Base-by-base conservation (phyloP, 768 basidiomycete species). In the Tulasnella sp. region DNA sequence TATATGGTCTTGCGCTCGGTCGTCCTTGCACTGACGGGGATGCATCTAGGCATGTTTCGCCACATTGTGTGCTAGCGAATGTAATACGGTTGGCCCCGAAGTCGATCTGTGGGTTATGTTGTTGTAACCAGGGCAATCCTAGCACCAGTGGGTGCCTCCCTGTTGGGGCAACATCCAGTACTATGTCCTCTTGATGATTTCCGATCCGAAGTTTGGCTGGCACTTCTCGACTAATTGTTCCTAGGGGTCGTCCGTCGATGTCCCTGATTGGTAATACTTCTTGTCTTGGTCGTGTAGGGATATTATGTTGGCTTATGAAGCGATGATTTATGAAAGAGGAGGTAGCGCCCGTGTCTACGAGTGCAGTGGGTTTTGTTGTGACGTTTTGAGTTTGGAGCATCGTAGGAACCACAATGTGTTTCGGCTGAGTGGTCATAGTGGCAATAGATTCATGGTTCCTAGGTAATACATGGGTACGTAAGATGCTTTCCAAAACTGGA, bases 41-140 rank as follows among this genome's bases (percentile, higher is more conserved):
- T 3, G 4, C 14, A 11, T 64, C n/a, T 1, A 64, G 31, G 60
- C 60, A 64, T n/a, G 3, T 1, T 14, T 64, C 12, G 1, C 11
- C 31, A 28, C 60, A 64, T 31, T 7, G n/a, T 0, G 3, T 1
- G 31, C 60, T 64, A 0, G n/a, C 12, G 8, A 64, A 24, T 8
- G n/a, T 28, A 3, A 64, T 28, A 24, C 31, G 28, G n/a, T 64
- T 64, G 22, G 3, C 2, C 0, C 0, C 0, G 22, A 44, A 77
- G 18, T 77, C 37, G 37, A 77, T 77, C 2, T 6, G 4, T 50
- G 76, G 76, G 34, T 48, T 37, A 31, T 77, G 76, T 20, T 14
- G 22, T 40, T 77, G 37, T 0, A 77, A 16, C 77, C 77, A 79
- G 0, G 77, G 77, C 6, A 79, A 18, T 41, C 77, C 77, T 18